These are phyloP conservation scores for Rhodotorula sphaerocarpa DNA, from an alignment of 768 basidiomycete genomes.

Conservation along the genomic window DNA sequence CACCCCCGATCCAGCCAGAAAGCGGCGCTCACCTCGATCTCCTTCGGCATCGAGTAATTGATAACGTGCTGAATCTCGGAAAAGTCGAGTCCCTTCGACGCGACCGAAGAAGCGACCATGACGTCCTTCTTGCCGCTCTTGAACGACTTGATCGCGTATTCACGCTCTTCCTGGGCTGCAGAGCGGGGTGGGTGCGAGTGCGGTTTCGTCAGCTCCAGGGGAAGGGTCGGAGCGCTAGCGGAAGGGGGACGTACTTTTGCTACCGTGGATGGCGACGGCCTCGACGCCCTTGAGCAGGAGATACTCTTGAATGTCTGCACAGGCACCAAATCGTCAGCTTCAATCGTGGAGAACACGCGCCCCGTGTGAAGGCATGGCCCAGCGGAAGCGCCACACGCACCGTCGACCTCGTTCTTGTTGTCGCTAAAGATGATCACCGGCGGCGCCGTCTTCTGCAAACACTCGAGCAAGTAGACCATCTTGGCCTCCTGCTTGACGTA, in stretches of 20 bases:
- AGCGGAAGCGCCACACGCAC: constrained; percentile 47
- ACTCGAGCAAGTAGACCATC: constrained; percentile 97
- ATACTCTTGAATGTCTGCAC: constrained; percentile 94
- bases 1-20: no score
- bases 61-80: constrained; percentile 98
- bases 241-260: constrained; percentile 61
- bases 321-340: neutral
- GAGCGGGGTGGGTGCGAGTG: neutral
- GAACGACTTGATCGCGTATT: constrained; percentile 97
- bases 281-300: constrained; percentile 92
- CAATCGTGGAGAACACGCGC: neutral
- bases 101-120: constrained; percentile 97
- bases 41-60: constrained; percentile 98
- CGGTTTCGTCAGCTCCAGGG: neutral
- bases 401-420: constrained; percentile 99
- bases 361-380: no score
- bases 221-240: neutral
- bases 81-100: constrained; percentile 96
- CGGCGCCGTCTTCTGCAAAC: constrained; percentile 94
- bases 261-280: constrained; percentile 96
- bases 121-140: constrained; percentile 96
- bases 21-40: constrained; percentile 67
- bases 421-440: constrained; percentile 97
- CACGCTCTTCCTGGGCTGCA: constrained; percentile 91
- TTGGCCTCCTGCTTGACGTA: constrained; percentile 99